Conservation (phyloP, 345 rosid genomes). For the Triadica sebifera region DNA sequence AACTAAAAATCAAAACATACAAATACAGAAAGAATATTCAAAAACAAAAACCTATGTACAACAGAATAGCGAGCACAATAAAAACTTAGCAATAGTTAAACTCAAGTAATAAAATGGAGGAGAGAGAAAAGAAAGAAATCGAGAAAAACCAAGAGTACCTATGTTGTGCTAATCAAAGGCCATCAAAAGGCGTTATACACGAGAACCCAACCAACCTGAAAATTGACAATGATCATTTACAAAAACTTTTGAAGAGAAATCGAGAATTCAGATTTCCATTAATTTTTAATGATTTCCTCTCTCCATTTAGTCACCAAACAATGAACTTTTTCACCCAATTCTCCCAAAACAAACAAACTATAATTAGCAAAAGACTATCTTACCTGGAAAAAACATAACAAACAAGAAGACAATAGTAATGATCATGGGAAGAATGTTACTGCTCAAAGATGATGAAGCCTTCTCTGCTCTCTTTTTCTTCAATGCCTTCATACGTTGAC, state of each 20-base stretch:
- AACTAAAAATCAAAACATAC: no score
- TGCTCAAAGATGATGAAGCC: constrained; percentile 18
- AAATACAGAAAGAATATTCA: no score
- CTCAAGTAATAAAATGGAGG: background rate
- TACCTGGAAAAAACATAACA: constrained; percentile 38
- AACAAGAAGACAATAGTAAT: constrained; percentile 35
- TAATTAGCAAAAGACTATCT: no score
- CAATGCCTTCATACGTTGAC: constrained; percentile 21
- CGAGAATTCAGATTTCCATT: no score
- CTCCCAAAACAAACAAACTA: no score
- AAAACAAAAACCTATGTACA: no score
- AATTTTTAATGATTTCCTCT: no score
- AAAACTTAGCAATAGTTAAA: background rate
- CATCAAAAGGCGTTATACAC: constrained; percentile 5
- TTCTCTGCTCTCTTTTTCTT: constrained; percentile 29
- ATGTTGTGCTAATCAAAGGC: background rate
- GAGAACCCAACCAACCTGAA: constrained; percentile 31
- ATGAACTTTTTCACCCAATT: no score
- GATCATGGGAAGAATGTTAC: constrained; percentile 22
- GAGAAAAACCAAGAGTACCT: background rate
- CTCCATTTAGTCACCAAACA: no score
- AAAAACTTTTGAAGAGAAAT: no score
- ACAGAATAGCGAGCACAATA: background rate
- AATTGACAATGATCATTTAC: background rate
- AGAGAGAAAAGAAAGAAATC: no score